phyloP scores from a whole-genome alignment of 768 basidiomycete genomes.

The Lentinula lateritia region DNA sequence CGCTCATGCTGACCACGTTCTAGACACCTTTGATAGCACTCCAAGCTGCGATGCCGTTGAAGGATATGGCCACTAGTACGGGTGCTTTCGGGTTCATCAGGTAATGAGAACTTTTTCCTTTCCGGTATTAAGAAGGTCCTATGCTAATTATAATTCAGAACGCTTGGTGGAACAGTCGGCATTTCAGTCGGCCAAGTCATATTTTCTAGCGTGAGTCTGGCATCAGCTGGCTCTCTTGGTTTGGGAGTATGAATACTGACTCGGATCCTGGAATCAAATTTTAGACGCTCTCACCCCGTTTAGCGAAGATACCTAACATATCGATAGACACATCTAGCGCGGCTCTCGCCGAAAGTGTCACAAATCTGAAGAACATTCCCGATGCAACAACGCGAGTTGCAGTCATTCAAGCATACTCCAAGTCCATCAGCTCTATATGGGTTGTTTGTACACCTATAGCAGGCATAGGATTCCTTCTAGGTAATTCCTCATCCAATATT shows the following conservation, averaged over 20 bases:
- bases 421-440: constrained; percentile 62
- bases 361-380: constrained; percentile 36
- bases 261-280: not conserved
- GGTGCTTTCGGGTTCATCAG: constrained; percentile 66
- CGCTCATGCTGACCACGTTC: constrained; percentile 33
- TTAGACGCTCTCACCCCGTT: constrained; percentile 22
- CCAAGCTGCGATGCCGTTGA: constrained; percentile 84
- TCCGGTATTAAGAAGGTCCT: not conserved
- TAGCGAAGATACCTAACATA: constrained; percentile 27
- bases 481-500: constrained; percentile 22
- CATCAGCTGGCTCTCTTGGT: no score
- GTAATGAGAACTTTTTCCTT: constrained; percentile 21
- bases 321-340: constrained; percentile 35
- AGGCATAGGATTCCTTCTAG: constrained; percentile 46
- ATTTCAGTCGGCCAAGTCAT: constrained; percentile 72
- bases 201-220: constrained; percentile 32
- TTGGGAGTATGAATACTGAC: no score
- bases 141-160: constrained; percentile 27
- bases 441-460: constrained; percentile 54
- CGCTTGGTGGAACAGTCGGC: constrained; percentile 72
- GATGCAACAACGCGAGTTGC: constrained; percentile 41
- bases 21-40: constrained; percentile 58
- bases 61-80: constrained; percentile 83
- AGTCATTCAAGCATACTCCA: constrained; percentile 57
- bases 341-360: constrained; percentile 41